Conservation (phyloP, 129 eudicot species). For the Escallonia herrerae region DNA sequence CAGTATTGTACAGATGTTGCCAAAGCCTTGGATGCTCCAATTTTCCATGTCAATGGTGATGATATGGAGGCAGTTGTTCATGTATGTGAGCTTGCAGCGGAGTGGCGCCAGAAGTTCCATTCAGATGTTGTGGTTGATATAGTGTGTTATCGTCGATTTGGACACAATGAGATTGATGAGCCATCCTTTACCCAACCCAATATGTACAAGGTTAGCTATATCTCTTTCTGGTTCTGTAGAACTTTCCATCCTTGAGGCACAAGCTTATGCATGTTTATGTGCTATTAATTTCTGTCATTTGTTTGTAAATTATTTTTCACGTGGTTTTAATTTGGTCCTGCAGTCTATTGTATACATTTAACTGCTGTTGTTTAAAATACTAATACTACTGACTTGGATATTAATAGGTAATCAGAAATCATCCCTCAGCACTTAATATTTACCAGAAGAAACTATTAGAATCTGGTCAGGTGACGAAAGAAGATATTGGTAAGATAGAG, state of each 20-base stretch:
- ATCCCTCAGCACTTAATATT: conserved; percentile 79
- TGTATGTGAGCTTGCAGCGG: conserved; percentile 97
- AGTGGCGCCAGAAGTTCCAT: conserved; percentile 97
- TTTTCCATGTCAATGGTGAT: conserved; percentile 97
- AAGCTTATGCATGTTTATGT: not conserved
- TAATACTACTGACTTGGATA: conserved; percentile 10
- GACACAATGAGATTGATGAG: conserved; percentile 98
- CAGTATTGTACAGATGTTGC: conserved; percentile 99
- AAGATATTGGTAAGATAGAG: conserved; percentile 69
- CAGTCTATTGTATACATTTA: not conserved
- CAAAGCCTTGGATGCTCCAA: conserved; percentile 88
- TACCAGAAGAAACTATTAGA: conserved; percentile 80
- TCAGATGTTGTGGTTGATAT: conserved; percentile 96
- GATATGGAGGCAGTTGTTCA: conserved; percentile 96
- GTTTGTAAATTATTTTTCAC: not conserved
- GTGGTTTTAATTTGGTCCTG: not conserved
- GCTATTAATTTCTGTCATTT: not conserved
- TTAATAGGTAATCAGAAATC: conserved; percentile 68
- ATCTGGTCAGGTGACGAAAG: conserved; percentile 64
- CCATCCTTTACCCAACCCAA: conserved; percentile 96
- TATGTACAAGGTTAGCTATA: conserved; percentile 75
- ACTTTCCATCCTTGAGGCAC: not conserved
- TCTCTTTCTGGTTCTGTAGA: not conserved
- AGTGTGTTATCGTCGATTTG: conserved; percentile 93
- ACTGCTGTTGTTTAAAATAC: not conserved